Conservation (phyloP, 2,329 filamentous ascomycete genomes). For the Ceratocystiopsis minuta region DNA sequence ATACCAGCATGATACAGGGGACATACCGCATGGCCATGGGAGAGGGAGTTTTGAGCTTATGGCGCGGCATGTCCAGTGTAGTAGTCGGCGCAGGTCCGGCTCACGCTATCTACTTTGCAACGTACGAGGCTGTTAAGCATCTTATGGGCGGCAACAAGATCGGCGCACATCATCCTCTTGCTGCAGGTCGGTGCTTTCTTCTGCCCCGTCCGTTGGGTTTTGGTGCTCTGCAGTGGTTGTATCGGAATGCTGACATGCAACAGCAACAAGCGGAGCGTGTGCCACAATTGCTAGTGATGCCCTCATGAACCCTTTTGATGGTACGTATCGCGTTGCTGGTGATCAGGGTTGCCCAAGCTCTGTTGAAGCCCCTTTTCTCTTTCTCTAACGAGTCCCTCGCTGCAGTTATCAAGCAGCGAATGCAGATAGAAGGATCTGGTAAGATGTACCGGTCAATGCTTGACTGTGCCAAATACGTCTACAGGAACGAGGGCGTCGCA, state of each 20-base stretch:
- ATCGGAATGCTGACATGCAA: not conserved
- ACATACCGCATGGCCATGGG: constrained; percentile 80
- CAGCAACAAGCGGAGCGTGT: constrained; percentile 81
- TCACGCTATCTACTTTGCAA: constrained; percentile 95
- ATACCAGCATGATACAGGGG: constrained; percentile 79
- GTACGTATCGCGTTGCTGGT: constrained; percentile 29
- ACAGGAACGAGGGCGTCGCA: constrained; percentile 67
- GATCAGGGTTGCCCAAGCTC: no score
- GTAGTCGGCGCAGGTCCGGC: constrained; percentile 89
- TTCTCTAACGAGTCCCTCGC: not conserved
- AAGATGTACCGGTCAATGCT: constrained; percentile 67
- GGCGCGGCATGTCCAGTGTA: constrained; percentile 93
- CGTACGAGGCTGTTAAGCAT: constrained; percentile 94
- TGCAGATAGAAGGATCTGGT: constrained; percentile 94
- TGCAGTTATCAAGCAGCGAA: constrained; percentile 93
- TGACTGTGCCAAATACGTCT: constrained; percentile 78
- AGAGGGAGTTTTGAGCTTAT: constrained; percentile 80
- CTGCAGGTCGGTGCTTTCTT: constrained; percentile 50
- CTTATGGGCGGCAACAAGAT: constrained; percentile 80
- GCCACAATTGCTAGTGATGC: constrained; percentile 96
- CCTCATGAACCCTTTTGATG: constrained; percentile 98
- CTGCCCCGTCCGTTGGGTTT: no score
- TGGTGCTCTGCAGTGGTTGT: not conserved
- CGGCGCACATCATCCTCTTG: constrained; percentile 78
- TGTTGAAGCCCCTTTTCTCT: not conserved